These are phyloP conservation scores for Pleurotus citrinopileatus DNA, from an alignment of 768 basidiomycete species.

Conservation along the genomic window DNA sequence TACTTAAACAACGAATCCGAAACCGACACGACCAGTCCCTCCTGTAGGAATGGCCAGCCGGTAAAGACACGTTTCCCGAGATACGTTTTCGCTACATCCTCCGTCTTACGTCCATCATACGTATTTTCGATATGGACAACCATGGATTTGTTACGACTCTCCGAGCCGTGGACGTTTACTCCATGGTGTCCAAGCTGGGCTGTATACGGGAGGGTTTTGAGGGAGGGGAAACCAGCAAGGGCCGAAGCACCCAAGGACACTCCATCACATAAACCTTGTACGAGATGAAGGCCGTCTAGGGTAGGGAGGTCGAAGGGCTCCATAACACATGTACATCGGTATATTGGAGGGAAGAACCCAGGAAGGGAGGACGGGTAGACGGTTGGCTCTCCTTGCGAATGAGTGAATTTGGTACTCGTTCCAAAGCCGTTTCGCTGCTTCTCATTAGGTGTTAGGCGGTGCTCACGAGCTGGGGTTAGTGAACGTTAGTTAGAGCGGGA, in stretches of 20 bases:
- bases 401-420: conserved; percentile 77
- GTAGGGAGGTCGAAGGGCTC: conserved; percentile 88
- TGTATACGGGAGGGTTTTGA: conserved; percentile 82
- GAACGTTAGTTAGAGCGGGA: too few relatives aligned
- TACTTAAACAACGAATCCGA: conserved; percentile 89
- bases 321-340: conserved; percentile 76
- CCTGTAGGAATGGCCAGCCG: conserved; percentile 94
- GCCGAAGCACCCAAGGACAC: conserved; percentile 83
- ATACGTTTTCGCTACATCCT: conserved; percentile 72
- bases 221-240: conserved; percentile 94
- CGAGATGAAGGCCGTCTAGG: conserved; percentile 78
- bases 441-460: conserved; percentile 76
- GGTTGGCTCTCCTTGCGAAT: conserved; percentile 58
- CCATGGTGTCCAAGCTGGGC: conserved; percentile 79
- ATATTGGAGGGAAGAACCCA: conserved; percentile 89
- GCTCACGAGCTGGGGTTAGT: conserved; percentile 82
- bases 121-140: conserved; percentile 80
- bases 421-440: conserved; percentile 72
- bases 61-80: conserved; percentile 76
- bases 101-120: conserved; percentile 61
- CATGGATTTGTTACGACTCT: conserved; percentile 93
- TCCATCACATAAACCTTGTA: conserved; percentile 86
- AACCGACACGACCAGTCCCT: conserved; percentile 82
- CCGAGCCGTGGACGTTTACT: conserved; percentile 90
- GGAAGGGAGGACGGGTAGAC: conserved; percentile 90